Evolutionary conservation across 805 yeast species (phyloP), one percentile per base, ranked within the genome.

Genomic region (Wickerhamiella musiphila): DNA sequence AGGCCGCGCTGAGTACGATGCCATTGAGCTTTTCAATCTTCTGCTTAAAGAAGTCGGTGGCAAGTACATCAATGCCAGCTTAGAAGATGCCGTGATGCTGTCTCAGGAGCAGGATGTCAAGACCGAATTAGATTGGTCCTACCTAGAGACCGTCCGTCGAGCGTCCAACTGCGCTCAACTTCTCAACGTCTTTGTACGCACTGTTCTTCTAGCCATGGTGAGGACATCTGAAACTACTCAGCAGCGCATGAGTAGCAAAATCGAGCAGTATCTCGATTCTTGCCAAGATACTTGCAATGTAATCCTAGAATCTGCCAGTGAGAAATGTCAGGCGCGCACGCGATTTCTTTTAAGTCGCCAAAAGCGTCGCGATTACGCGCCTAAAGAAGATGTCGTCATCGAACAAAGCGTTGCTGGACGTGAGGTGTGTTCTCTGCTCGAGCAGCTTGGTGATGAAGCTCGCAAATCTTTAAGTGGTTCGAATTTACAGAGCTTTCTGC

Each of bases 171-270:
- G 76, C 2, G 52, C 79, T 18, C 69, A 65, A 40, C 54, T 82
- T 32, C 53, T 81, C 1, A 73, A 93, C 0, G 67, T 78, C 2
- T 71, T 81, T 35, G 71, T 77, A 32, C 75, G 78, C 46, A 71
- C 76, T 13, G 73, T 79, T 29, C 66, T 83, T 12, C 57, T 81
- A 24, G 93, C 94, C 0, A 62, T 84, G 52, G 66, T 83, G 2
- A 65, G 62, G 24, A 70, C 70, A 42, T 54, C 69, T 1, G 73
- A 78, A 2, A 57, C 59, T 14, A 58, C 68, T 11, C 69, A 74
- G 43, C 66, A 64, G 35, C 60, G 71, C 39, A 69, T 78, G 57
- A 66, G 68, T 20, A 68, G 64, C 29, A 54, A 70, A 38, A 68
- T 78, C 15, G 78, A 79, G 48, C 33, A 37, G 17, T 46, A 43